Conservation (phyloP, 768 basidiomycete species). For the Epithele typhae region DNA sequence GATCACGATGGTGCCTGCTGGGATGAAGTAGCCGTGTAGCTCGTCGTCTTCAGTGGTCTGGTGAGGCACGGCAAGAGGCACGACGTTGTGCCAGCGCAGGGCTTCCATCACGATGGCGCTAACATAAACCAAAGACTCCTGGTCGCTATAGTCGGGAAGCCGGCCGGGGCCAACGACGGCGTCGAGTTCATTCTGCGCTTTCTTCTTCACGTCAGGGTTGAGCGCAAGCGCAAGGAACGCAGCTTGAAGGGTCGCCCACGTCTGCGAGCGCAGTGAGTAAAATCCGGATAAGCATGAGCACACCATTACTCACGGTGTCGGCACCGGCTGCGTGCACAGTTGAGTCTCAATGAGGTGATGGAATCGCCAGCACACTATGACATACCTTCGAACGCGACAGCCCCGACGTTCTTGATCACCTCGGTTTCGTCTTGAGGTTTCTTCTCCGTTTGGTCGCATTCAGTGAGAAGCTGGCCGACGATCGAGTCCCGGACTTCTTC, state of each 20-base stretch:
- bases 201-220: conserved; percentile 26
- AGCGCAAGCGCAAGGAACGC: conserved; percentile 20
- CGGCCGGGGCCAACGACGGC: conserved; percentile 31
- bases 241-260: conserved; percentile 6
- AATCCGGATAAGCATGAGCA: neutral
- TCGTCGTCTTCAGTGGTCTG: conserved; percentile 1
- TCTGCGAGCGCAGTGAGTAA: conserved; percentile 2
- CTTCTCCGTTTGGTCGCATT: neutral
- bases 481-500: neutral
- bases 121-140: conserved; percentile 21
- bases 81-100: conserved; percentile 11
- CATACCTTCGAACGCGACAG: conserved; percentile 15
- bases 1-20: neutral
- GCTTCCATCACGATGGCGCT: conserved; percentile 30
- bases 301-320: neutral
- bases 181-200: conserved; percentile 35
- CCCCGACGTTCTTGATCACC: conserved; percentile 16
- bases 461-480: neutral
- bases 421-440: conserved; percentile 6
- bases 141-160: conserved; percentile 24
- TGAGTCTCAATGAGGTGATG: neutral
- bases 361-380: neutral
- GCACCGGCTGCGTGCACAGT: neutral
- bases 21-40: conserved; percentile 3
- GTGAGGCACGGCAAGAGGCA: conserved; percentile 6